Evolutionary conservation across 73 alveolate species (phyloP).

Genomic region (Blepharisma japonicum): DNA sequence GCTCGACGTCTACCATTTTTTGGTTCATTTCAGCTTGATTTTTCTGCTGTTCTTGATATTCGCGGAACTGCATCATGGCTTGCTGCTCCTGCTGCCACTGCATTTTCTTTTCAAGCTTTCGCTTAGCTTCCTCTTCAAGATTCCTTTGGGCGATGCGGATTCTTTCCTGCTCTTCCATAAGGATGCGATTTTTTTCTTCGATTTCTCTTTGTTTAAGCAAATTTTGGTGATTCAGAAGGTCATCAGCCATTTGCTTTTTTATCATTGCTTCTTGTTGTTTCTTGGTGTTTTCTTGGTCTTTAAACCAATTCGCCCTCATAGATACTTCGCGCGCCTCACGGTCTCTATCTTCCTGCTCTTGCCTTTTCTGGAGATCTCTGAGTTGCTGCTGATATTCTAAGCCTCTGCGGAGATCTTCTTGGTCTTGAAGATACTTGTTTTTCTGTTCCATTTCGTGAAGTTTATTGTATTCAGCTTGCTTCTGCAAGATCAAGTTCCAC

Average conservation of each 20-base stretch:
- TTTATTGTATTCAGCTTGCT: too few species aligned
- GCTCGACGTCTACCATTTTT: conserved; percentile 1
- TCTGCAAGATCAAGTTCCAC: too few species aligned
- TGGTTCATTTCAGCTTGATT: background rate
- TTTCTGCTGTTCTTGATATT: conserved; percentile 20
- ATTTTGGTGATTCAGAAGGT: background rate
- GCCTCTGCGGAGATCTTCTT: too few species aligned
- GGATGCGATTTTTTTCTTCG: background rate
- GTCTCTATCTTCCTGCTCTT: background rate
- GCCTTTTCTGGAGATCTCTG: conserved; percentile 3
- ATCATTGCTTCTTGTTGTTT: background rate
- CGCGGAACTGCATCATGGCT: background rate
- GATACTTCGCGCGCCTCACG: conserved; percentile 14
- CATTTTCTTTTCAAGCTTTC: background rate
- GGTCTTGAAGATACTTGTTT: too few species aligned
- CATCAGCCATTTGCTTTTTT: conserved; percentile 14
- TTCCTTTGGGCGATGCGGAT: background rate
- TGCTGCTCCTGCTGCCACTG: conserved; percentile 21
- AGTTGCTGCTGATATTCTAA: too few species aligned
- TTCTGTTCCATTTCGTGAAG: too few species aligned
- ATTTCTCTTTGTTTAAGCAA: background rate
- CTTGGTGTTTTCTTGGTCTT: background rate
- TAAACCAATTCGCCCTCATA: background rate
- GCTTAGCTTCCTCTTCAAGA: background rate
- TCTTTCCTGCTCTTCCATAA: background rate